Percentiles rank a stretch among this genome's conserved stretches.
Conservation (phyloP, 148 eudicot genomes). For the Linanthus parryae region DNA sequence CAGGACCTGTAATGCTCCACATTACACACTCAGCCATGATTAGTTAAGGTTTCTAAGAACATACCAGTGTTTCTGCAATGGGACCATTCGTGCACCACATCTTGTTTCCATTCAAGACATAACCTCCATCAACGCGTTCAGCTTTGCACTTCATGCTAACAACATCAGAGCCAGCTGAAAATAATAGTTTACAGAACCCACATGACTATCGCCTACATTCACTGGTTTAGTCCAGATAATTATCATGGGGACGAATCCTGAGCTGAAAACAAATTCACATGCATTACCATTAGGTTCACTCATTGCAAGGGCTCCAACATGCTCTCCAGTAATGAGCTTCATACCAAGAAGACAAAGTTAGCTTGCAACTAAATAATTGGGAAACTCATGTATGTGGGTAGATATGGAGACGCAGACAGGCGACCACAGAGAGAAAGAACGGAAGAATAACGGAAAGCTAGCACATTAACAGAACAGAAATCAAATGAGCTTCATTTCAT, state of each 20-base stretch:
- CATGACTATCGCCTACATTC: no score
- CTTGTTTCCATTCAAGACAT: conserved; percentile 86
- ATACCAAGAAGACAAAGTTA: conserved; percentile 15
- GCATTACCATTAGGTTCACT: conserved; percentile 94
- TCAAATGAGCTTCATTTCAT: no score
- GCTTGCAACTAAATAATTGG: conserved; percentile 1
- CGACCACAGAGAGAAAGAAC: background rate
- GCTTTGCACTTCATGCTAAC: conserved; percentile 99
- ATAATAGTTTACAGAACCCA: conserved; percentile 1
- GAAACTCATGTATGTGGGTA: background rate
- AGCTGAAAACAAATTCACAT: conserved; percentile 6
- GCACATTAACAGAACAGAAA: no score
- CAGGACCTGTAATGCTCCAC: no score
- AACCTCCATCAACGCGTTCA: conserved; percentile 84
- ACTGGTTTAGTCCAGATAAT: no score
- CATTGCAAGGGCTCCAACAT: conserved; percentile 99
- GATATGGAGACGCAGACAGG: background rate
- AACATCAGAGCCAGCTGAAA: conserved; percentile 97
- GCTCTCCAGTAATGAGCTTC: conserved; percentile 98
- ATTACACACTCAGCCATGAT: no score
- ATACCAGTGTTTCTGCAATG: conserved; percentile 85
- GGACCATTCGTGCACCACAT: conserved; percentile 99
- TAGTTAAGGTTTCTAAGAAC: no score
- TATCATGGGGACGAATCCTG: background rate
- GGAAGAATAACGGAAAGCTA: background rate